These are phyloP conservation scores for Lipomyces orientalis DNA, from an alignment of 805 yeast genomes.

Conservation along the genomic window DNA sequence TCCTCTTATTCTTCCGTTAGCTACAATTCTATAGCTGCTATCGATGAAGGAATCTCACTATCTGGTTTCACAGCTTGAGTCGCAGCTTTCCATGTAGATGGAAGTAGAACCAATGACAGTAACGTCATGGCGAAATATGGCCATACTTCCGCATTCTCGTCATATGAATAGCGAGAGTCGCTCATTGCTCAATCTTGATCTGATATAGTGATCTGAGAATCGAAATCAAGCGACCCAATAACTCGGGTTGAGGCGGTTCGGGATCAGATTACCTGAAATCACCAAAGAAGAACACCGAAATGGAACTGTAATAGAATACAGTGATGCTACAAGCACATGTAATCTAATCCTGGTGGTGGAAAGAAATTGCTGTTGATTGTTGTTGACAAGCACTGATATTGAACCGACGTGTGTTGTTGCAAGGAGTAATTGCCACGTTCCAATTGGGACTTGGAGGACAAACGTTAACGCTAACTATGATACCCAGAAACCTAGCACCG, in stretches of 20 bases:
- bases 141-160: slow-evolving; percentile 91
- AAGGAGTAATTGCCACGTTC: background rate
- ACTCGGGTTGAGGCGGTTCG: no score
- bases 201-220: background rate
- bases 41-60: slow-evolving; percentile 6
- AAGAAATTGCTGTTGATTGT: no score
- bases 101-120: slow-evolving; percentile 68
- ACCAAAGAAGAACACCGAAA: background rate
- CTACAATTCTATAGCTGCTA: background rate
- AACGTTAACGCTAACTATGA: no score
- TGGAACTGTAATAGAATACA: background rate
- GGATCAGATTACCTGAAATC: background rate
- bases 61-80: slow-evolving; percentile 37
- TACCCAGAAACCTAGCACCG: no score
- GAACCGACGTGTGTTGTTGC: background rate
- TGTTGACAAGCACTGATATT: background rate
- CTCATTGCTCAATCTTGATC: slow-evolving; percentile 47
- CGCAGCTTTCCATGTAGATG: slow-evolving; percentile 53
- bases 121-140: slow-evolving; percentile 85
- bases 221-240: no score
- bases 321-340: background rate
- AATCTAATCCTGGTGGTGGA: background rate
- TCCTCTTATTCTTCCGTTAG: background rate
- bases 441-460: background rate
- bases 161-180: slow-evolving; percentile 72